A percentile compares a stretch with the other conserved stretches of the same genome.
These are phyloP conservation scores for Penicillium crystallinum DNA, from an alignment of 495 filamentous ascomycete species.

Conservation along the genomic window DNA sequence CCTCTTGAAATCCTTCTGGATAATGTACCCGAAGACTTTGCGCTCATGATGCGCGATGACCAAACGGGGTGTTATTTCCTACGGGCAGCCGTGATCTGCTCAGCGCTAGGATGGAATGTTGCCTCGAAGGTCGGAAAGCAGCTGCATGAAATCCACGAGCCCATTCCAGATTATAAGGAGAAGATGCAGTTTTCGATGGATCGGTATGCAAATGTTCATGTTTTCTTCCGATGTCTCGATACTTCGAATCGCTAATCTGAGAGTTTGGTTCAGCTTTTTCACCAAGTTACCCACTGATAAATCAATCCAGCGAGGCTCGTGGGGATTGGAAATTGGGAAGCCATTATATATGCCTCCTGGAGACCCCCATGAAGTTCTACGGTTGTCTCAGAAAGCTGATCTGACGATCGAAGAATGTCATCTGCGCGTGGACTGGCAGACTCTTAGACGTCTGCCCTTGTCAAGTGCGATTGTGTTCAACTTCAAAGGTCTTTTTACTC, in stretches of 20 bases:
- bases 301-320: slow-evolving; percentile 83
- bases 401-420: slow-evolving; percentile 57
- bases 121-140: slow-evolving; percentile 67
- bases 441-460: slow-evolving; percentile 73
- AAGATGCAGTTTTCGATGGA: slow-evolving; percentile 92
- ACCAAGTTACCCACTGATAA: slow-evolving; percentile 67
- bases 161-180: slow-evolving; percentile 83
- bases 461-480: slow-evolving; percentile 78
- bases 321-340: slow-evolving; percentile 74
- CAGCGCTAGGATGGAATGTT: slow-evolving; percentile 75
- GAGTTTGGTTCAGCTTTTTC: slow-evolving; percentile 56
- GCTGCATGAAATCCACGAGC: slow-evolving; percentile 68
- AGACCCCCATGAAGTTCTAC: slow-evolving; percentile 59
- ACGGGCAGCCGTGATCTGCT: slow-evolving; percentile 75
- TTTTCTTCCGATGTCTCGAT: neutral
- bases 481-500: slow-evolving; percentile 87
- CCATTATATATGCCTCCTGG: slow-evolving; percentile 76
- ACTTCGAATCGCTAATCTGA: neutral
- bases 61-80: slow-evolving; percentile 69
- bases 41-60: slow-evolving; percentile 69
- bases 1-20: slow-evolving; percentile 72
- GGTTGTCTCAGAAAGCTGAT: slow-evolving; percentile 50
- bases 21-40: slow-evolving; percentile 87
- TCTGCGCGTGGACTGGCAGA: slow-evolving; percentile 92
- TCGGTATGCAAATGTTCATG: slow-evolving; percentile 41